Evolutionary conservation across 805 yeast genomes (phyloP), one percentile per base, ranked within the genome.

Genomic region (Blastobotrys parvus): DNA sequence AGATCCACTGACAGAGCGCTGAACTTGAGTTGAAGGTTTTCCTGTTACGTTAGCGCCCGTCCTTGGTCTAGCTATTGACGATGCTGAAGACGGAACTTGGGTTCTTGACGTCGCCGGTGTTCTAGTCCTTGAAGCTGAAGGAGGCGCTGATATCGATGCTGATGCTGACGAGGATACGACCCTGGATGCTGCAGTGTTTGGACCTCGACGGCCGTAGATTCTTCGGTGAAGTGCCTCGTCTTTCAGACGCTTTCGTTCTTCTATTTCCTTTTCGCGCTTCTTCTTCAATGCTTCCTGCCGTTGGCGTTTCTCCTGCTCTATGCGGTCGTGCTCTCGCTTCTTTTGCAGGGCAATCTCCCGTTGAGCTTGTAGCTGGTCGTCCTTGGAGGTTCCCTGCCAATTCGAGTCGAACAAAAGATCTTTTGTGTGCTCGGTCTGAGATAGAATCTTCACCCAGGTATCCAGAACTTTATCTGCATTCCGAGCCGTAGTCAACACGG

Each of bases 381-480:
- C 62, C 37, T 38, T 44, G 13, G 59, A 50, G 4, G 47, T 39
- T 4, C 63, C 63, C 18, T 53, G 60, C 63, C 63, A 59, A n/a
- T 49, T 42, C 8, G 46, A 46, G 31, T 50, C 48, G 19, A 43
- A 43, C 37, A 59, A 38, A 23, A 59, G 48, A 13, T 51, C 44
- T 30, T 57, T 54, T 7, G 58, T 59, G 32, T 56, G 62, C 41
- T 57, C 61, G 2, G 63, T 51, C 37, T 59, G 60, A 11, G 63
- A 59, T 29, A 59, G 39, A 23, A 59, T 56, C 35, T 50, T 44
- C 29, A 56, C 52, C 62, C 62, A 59, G 33, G 48, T 43, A 36
- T 56, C 54, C n/a, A 59, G 48, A 30, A 59, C 41, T 23, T 45
- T 47, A 39, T 59, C 59, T 11, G 59, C 56, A 35, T 56, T 59